Evolutionary conservation across 164 flowering plant species (phyloP).

Genomic region (Annona squamosa): DNA sequence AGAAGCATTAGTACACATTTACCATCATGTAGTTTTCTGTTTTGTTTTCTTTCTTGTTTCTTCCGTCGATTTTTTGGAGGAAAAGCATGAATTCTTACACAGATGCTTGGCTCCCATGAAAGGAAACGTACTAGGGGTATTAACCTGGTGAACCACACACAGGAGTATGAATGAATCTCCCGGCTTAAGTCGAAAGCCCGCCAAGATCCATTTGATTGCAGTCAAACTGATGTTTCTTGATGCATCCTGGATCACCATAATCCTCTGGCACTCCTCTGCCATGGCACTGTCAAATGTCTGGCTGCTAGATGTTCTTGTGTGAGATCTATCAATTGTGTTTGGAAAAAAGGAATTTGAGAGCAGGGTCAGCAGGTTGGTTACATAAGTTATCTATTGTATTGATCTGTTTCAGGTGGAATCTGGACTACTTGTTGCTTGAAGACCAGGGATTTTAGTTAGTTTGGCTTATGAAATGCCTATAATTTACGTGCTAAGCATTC

Average conservation of each 20-base stretch:
- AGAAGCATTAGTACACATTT: background rate
- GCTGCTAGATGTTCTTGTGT: background rate
- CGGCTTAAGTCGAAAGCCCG: slow-evolving; percentile 35
- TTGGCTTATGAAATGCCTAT: background rate
- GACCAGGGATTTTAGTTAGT: background rate
- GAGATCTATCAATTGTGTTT: background rate
- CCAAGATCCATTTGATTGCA: slow-evolving; percentile 31
- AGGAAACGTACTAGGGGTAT: slow-evolving; percentile 61
- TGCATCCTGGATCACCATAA: slow-evolving; percentile 66
- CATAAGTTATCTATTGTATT: too few relatives aligned
- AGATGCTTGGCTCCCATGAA: slow-evolving; percentile 26
- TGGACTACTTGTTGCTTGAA: background rate
- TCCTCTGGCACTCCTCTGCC: slow-evolving; percentile 27
- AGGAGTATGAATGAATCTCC: slow-evolving; percentile 56
- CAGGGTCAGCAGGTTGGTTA: background rate
- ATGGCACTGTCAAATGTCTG: slow-evolving; percentile 8
- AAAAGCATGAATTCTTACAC: slow-evolving; percentile 29
- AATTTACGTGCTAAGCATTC: too few relatives aligned
- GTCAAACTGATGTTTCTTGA: slow-evolving; percentile 33
- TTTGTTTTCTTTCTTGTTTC: background rate
- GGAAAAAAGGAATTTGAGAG: background rate
- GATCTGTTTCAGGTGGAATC: background rate
- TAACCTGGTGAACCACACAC: slow-evolving; percentile 63
- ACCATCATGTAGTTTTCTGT: background rate
- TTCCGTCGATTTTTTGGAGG: slow-evolving; percentile 1